Evolutionary conservation across 2,329 filamentous ascomycete genomes (phyloP).

Genomic region (Curvularia eragrostidis): DNA sequence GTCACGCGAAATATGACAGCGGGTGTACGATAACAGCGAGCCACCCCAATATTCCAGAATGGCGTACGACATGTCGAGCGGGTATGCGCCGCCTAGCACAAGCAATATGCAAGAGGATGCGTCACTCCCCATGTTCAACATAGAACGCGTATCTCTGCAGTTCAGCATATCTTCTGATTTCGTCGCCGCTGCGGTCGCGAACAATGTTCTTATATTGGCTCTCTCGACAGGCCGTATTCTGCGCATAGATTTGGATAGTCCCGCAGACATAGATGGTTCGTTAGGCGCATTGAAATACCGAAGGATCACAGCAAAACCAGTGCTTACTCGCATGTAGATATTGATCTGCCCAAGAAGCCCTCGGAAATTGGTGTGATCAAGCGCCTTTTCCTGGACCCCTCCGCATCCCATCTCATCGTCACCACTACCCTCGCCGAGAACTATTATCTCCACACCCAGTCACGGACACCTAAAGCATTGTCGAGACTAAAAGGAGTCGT

Average conservation of each 20-base stretch:
- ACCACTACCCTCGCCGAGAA: conserved; percentile 93
- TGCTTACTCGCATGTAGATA: conserved; percentile 66
- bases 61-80: conserved; percentile 74
- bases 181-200: conserved; percentile 93
- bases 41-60: conserved; percentile 53
- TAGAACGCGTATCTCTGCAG: conserved; percentile 89
- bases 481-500: conserved; percentile 82
- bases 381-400: conserved; percentile 96
- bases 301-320: not conserved
- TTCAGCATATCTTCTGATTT: conserved; percentile 96
- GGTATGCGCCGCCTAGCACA: conserved; percentile 73
- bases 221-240: conserved; percentile 91
- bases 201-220: conserved; percentile 93
- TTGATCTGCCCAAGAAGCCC: conserved; percentile 92
- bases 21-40: conserved; percentile 20
- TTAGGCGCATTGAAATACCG: conserved; percentile 12
- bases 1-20: conserved; percentile 21
- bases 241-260: conserved; percentile 90
- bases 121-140: conserved; percentile 87
- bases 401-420: conserved; percentile 90
- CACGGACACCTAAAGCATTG: conserved; percentile 82
- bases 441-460: conserved; percentile 97
- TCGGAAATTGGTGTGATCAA: conserved; percentile 91
- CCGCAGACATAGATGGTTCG: conserved; percentile 84
- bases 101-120: conserved; percentile 66